Percentiles rank a stretch among this genome's conserved stretches.
Conservation (phyloP, 2,329 filamentous ascomycete genomes). For the Shiraia bambusicola region DNA sequence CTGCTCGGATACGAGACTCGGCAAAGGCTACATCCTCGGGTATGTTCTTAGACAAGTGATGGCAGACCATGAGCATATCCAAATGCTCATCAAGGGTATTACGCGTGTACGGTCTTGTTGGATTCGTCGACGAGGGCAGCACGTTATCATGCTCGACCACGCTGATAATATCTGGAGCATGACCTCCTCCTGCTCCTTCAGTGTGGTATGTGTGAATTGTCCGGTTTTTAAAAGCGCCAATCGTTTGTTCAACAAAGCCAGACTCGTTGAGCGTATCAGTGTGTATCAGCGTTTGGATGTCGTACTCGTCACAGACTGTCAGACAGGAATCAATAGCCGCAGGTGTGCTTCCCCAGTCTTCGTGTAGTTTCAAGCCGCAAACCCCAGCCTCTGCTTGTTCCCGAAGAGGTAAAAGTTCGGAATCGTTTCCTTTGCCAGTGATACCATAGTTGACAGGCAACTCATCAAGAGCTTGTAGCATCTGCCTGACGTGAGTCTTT, state of each 20-base stretch:
- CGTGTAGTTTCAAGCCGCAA: constrained; percentile 89
- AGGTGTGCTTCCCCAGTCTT: constrained; percentile 93
- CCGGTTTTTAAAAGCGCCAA: constrained; percentile 79
- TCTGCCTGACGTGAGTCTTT: constrained; percentile 77
- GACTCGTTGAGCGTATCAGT: constrained; percentile 96
- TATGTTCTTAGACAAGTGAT: constrained; percentile 89
- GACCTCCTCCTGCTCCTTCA: constrained; percentile 90
- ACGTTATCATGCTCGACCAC: constrained; percentile 89
- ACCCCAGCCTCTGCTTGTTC: constrained; percentile 83
- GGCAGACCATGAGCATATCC: constrained; percentile 98
- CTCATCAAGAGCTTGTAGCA: constrained; percentile 82
- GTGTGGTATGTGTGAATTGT: constrained; percentile 97
- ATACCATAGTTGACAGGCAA: constrained; percentile 87
- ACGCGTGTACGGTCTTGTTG: constrained; percentile 82
- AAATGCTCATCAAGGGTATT: constrained; percentile 96
- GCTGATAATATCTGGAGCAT: constrained; percentile 93
- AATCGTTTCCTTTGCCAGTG: constrained; percentile 92
- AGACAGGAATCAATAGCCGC: constrained; percentile 85
- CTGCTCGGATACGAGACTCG: constrained; percentile 88
- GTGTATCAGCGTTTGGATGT: constrained; percentile 92
- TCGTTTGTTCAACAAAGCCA: constrained; percentile 92
- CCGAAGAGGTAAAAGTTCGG: constrained; percentile 65
- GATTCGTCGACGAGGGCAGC: constrained; percentile 87
- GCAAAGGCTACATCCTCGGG: constrained; percentile 95
- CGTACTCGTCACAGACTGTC: constrained; percentile 81